phyloP scores from a whole-genome alignment of 176 grass and related monocot genomes.

The Pontederia paniculata region DNA sequence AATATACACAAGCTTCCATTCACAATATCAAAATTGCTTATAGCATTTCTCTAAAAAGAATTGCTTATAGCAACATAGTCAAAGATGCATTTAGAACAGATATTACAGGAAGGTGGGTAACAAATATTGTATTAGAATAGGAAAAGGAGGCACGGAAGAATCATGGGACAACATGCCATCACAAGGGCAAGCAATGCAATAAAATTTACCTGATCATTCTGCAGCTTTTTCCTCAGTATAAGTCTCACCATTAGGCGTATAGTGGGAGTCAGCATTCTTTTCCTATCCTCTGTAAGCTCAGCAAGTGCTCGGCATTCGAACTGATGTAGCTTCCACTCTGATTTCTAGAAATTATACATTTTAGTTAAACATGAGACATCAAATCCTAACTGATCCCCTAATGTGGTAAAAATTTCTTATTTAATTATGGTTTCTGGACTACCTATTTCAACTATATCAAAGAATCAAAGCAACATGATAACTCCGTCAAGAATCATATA shows the following conservation, averaged over 20 bases:
- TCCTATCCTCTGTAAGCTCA: conserved; percentile 51
- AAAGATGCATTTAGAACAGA: too few relatives aligned
- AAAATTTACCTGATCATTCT: conserved; percentile 40
- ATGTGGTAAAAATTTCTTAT: not conserved
- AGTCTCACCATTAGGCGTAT: conserved; percentile 63
- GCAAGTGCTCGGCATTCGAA: conserved; percentile 48
- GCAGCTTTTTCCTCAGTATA: conserved; percentile 46
- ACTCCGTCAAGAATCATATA: conserved; percentile 16
- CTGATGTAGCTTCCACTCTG: conserved; percentile 80
- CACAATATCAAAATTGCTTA: too few relatives aligned
- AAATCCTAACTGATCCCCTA: not conserved
- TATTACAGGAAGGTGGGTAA: too few relatives aligned
- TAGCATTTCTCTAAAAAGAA: too few relatives aligned
- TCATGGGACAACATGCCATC: not conserved
- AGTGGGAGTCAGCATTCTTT: conserved; percentile 65
- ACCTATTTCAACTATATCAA: not conserved
- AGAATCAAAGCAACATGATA: not conserved
- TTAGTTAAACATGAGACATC: not conserved
- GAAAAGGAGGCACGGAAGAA: not conserved
- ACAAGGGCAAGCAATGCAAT: too few relatives aligned
- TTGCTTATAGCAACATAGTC: too few relatives aligned
- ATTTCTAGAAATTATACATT: conserved; percentile 32
- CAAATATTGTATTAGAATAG: not conserved
- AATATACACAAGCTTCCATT: too few relatives aligned
- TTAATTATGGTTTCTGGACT: not conserved